Evolutionary conservation across 345 rosid species (phyloP).

Genomic region (Bruguiera sexangula): DNA sequence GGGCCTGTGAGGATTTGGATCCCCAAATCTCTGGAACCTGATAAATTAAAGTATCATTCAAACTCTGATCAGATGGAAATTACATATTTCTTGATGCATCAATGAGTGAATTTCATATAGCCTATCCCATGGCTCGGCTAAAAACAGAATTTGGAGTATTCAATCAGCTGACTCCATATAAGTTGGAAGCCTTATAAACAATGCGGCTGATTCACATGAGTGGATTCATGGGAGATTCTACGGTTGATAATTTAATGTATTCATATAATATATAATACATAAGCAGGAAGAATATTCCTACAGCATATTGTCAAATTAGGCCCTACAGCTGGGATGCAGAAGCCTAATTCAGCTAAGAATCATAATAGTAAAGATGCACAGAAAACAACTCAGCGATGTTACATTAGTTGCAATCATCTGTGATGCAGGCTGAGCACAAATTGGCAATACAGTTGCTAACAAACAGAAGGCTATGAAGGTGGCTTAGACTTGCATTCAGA

Average conservation of each 20-base stretch:
- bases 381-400: neutral
- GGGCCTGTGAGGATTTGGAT: slow-evolving; percentile 87
- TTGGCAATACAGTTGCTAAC: neutral
- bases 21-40: slow-evolving; percentile 95
- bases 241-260: neutral
- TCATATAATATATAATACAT: neutral
- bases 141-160: neutral
- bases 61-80: slow-evolving; percentile 8
- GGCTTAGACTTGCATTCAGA: no score
- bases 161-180: neutral
- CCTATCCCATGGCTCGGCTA: neutral
- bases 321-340: neutral
- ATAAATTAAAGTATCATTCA: neutral
- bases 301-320: neutral
- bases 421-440: neutral
- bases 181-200: neutral
- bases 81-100: neutral
- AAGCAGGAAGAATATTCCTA: neutral
- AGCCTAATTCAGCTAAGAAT: neutral
- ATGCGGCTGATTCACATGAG: neutral
- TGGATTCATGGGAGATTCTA: neutral
- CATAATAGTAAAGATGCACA: neutral
- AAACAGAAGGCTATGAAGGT: neutral
- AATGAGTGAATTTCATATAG: neutral
- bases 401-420: neutral